Conservation (phyloP, 2,329 filamentous ascomycete species). For the Penicillium expansum region DNA sequence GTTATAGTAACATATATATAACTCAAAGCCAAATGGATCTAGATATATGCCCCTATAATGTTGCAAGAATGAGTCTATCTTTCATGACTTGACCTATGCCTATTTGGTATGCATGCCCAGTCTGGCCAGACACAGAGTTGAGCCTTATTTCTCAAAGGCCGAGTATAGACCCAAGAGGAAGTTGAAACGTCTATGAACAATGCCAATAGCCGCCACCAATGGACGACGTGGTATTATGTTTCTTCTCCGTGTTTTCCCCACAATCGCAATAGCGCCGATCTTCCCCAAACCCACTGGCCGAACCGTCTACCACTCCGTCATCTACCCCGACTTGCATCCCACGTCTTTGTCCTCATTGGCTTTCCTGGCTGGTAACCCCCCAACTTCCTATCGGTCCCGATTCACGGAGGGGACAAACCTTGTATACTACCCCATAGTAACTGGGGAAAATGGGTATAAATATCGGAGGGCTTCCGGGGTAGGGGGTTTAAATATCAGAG, state of each 20-base stretch:
- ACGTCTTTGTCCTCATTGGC: neutral
- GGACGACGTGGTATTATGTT: neutral
- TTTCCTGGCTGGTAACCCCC: neutral
- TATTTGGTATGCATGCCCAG: neutral
- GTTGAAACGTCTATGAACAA: neutral
- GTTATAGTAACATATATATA: neutral
- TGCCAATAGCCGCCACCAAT: neutral
- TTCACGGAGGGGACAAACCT: neutral
- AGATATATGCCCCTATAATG: too few species aligned
- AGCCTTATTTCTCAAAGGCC: neutral
- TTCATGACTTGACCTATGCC: neutral
- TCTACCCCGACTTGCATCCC: neutral
- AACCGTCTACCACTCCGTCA: neutral
- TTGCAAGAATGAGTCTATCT: too few species aligned
- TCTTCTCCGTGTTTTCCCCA: constrained; percentile 2
- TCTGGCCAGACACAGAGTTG: neutral
- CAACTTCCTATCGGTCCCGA: neutral
- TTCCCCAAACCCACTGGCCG: neutral
- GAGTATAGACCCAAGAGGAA: neutral
- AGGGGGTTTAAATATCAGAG: neutral
- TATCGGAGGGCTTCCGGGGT: neutral
- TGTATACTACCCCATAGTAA: neutral
- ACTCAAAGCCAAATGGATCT: too few species aligned
- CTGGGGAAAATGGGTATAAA: neutral
- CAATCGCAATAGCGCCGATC: constrained; percentile 1